Evolutionary conservation across 495 filamentous ascomycete genomes (phyloP).

Genomic region (Penicillium odoratum): DNA sequence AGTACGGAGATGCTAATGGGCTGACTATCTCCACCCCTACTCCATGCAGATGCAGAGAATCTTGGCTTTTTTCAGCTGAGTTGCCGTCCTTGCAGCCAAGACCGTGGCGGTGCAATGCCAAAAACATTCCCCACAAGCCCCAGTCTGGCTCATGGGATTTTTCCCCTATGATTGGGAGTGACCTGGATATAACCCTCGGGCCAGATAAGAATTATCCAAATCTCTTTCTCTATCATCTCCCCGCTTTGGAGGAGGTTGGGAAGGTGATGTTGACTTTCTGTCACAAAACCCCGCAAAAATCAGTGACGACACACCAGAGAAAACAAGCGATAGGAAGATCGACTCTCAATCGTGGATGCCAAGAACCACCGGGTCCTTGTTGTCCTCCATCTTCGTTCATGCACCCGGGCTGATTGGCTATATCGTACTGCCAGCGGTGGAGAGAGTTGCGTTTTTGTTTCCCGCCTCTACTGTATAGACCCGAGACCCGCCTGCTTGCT

Average conservation of each 20-base stretch:
- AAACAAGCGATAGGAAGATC: background rate
- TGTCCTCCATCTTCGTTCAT: slow-evolving; percentile 13
- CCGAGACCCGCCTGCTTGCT: slow-evolving; percentile 1
- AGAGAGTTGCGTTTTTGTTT: slow-evolving; percentile 15
- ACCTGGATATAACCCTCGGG: background rate
- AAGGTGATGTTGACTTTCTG: slow-evolving; percentile 70
- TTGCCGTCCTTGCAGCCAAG: slow-evolving; percentile 14
- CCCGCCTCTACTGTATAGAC: slow-evolving; percentile 1
- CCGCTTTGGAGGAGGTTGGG: slow-evolving; percentile 6
- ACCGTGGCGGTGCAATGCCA: slow-evolving; percentile 23
- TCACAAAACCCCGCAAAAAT: background rate
- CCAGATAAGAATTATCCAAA: background rate
- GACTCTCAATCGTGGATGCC: slow-evolving; percentile 1
- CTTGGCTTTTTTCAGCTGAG: background rate
- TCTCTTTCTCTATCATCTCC: background rate
- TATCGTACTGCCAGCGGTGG: slow-evolving; percentile 16
- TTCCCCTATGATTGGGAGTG: background rate
- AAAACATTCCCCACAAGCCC: slow-evolving; percentile 14
- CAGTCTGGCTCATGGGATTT: slow-evolving; percentile 13
- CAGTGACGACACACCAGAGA: background rate
- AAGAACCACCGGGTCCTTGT: slow-evolving; percentile 4
- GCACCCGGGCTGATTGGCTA: slow-evolving; percentile 20
- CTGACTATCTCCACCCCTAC: background rate
- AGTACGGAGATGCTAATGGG: background rate
- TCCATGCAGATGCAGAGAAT: background rate